A percentile compares a stretch with the other conserved stretches of the same genome.
Evolutionary conservation across 768 basidiomycete genomes (phyloP).

Genomic region (Russula vinacea): DNA sequence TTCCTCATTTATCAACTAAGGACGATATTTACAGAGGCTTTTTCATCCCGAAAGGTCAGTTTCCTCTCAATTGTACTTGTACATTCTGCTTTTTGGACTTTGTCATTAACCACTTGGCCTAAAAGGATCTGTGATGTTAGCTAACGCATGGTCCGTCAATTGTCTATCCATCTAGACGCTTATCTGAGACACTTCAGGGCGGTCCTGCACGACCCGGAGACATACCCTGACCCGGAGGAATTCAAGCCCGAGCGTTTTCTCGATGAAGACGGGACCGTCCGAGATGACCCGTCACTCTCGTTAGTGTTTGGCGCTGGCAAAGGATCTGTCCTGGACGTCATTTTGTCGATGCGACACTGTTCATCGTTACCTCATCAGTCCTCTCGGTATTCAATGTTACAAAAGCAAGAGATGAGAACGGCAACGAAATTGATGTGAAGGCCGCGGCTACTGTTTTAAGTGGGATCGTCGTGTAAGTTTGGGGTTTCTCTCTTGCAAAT

Average conservation of each 20-base stretch:
- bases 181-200: constrained; percentile 11
- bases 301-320: constrained; percentile 19
- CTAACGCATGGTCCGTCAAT: constrained; percentile 16
- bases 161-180: neutral
- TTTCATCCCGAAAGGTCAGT: constrained; percentile 22
- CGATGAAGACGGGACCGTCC: constrained; percentile 11
- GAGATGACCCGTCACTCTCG: constrained; percentile 11
- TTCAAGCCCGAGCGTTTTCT: constrained; percentile 29
- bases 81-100: no score
- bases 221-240: constrained; percentile 23
- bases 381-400: constrained; percentile 20
- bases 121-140: constrained; percentile 14
- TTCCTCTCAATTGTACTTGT: neutral
- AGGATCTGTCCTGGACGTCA: constrained; percentile 31
- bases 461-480: neutral
- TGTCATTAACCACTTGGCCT: neutral
- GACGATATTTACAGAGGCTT: constrained; percentile 17
- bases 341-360: constrained; percentile 28
- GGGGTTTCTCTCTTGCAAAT: neutral
- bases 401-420: constrained; percentile 23
- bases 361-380: constrained; percentile 18
- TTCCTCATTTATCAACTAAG: neutral
- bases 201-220: constrained; percentile 19
- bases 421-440: constrained; percentile 15
- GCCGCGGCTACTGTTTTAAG: neutral